Conservation (phyloP, 176 grass and related monocot genomes). For the Ensete ventricosum region DNA sequence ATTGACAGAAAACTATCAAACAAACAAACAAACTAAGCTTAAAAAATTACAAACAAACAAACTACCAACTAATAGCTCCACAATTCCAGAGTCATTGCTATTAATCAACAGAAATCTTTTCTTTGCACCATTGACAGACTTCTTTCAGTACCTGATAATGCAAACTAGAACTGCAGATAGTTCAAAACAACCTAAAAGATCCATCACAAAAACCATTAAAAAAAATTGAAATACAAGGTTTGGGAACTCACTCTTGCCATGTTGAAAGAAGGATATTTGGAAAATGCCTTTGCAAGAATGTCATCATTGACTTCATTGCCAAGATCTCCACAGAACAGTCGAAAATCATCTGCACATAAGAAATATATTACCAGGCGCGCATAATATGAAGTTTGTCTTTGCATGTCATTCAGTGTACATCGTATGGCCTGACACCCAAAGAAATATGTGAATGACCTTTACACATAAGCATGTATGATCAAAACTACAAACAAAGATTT, state of each 20-base stretch:
- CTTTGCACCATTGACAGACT: not conserved
- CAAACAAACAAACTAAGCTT: too few species aligned
- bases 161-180: too few species aligned
- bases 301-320: slow-evolving; percentile 93
- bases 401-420: too few species aligned
- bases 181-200: not conserved
- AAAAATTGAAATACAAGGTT: not conserved
- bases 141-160: too few species aligned
- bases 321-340: slow-evolving; percentile 80
- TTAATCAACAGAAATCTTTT: not conserved
- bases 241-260: slow-evolving; percentile 62
- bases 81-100: not conserved
- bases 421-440: too few species aligned
- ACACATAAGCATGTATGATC: too few species aligned
- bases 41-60: too few species aligned
- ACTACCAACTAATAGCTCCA: too few species aligned
- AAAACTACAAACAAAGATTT: too few species aligned
- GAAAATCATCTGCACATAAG: slow-evolving; percentile 60
- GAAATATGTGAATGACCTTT: too few species aligned
- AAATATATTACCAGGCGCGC: not conserved
- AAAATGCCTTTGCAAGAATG: slow-evolving; percentile 58
- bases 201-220: not conserved
- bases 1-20: too few species aligned
- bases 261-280: slow-evolving; percentile 68
- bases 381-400: too few species aligned